Evolutionary conservation across 2,329 filamentous ascomycete genomes (phyloP), one percentile per base, ranked within the genome.

Genomic region (Pochonia chlamydosporia): DNA sequence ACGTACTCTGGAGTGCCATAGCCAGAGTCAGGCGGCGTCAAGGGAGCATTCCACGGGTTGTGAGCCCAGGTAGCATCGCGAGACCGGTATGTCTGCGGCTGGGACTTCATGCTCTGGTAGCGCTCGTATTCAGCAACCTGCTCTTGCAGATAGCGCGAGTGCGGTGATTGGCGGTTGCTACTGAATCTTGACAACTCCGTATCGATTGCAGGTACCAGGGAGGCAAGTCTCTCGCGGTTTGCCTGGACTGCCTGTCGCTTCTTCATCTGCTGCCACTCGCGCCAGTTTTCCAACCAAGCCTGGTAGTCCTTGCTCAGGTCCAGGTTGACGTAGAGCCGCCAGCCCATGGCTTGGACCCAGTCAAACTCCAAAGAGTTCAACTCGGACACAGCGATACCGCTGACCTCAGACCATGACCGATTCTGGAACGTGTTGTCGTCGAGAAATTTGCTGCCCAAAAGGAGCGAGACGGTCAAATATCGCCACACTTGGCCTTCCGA

Each of bases 401-500:
- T 96, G 44, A 96, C 91, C 63, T 96, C 91, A 5, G 91, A 89
- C 91, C 91, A 96, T 1, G 91, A 96, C 47, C 89, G 86, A 71
- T 96, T 96, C 75, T 96, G 91, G 69, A 96, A 96, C 5, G 91
- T 96, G 70, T 96, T 96, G 74, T 96, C 91, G 61, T 96, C 91
- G 55, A 96, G 74, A 61, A 96, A 96, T 72, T 96, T 96, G 81
- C 89, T 95, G 50, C 89, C 91, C 45, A 96, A 76, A 44, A 96
- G 78, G 48, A 96, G 73, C 7, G 87, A 82, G 31, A 92, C 86
- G 6, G 90, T 95, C 54, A 96, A 77, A 72, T 95, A 85, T 51
- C 89, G 86, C 76, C 92, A 95, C 46, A 95, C 79, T 62, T 93
- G 84, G 37, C 85, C 85, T 56, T 82, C 79, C 46, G 73, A 79